Evolutionary conservation across 176 grass and related monocot genomes (phyloP).

Genomic region (sorghum (Sorghum bicolor)): DNA sequence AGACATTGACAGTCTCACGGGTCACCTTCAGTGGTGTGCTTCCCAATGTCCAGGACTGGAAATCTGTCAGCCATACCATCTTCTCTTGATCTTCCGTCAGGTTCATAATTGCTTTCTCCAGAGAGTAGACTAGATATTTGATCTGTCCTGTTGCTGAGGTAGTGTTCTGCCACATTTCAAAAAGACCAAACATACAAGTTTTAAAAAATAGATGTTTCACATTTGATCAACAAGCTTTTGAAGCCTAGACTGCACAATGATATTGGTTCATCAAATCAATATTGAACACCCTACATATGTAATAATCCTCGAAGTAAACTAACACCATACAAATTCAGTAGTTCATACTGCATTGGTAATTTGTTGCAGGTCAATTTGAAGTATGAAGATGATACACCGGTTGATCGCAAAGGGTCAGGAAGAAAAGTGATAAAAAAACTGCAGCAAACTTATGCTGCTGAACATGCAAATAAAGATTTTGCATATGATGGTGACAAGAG

Average conservation of each 20-base stretch:
- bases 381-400: too few species aligned
- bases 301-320: not conserved
- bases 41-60: constrained; percentile 63
- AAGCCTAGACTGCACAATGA: not conserved
- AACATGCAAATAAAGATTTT: too few species aligned
- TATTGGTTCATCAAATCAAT: not conserved
- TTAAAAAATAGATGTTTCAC: not conserved
- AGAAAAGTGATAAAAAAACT: too few species aligned
- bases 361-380: too few species aligned
- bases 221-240: not conserved
- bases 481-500: too few species aligned
- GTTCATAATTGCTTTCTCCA: constrained; percentile 77
- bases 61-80: constrained; percentile 86
- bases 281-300: not conserved
- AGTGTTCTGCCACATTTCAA: constrained; percentile 54
- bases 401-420: too few species aligned
- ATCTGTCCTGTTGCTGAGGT: constrained; percentile 57
- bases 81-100: constrained; percentile 59
- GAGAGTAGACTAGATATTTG: constrained; percentile 75
- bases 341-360: not conserved
- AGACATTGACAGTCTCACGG: constrained; percentile 59
- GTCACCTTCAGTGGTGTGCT: constrained; percentile 63
- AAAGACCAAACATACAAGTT: not conserved
- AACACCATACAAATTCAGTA: not conserved
- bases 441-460: too few species aligned